Evolutionary conservation across 352 stramenopile species (phyloP), one percentile per base, ranked within the genome.

Genomic region (Globisporangium recalcitrans): DNA sequence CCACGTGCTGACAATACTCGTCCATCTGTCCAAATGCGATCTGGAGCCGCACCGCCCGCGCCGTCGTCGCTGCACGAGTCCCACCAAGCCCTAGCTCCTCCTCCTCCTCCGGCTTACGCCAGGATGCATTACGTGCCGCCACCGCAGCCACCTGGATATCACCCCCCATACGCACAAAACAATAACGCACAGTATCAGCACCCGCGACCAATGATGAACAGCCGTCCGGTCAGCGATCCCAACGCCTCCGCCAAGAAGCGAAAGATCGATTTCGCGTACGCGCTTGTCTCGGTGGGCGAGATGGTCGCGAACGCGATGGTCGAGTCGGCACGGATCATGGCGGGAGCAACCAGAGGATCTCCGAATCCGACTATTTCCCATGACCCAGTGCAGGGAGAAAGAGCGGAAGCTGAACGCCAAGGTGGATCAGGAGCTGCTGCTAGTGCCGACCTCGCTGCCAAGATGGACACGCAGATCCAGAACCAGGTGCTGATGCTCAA

Each of bases 271-370:
- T 3, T 63, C 4, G 46, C 58, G 8, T 48, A 63, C 9, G 58
- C 58, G 13, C 13, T 63, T 32, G 46, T 63, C 21, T n/a, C 32
- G 1, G 58, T 29, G 7, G 47, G 44, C 16, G 24, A 57, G 6
- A n/a, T 31, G 47, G 49, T 63, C 32, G 58, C 58, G 22, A 36
- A n/a, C 3, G 58, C 58, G 13, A 31, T 63, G 21, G 14, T 63
- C 10, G 58, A 57, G 47, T 56, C 58, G 1, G 58, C 58, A 42
- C 16, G 34, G 46, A 55, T 63, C 9, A 19, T 63, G 13, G 32
- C 57, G 2, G 24, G 47, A 13, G 14, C 5, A n/a, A 4, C 14
- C 36, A 42, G 36, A 42, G 14, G 36, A n/a, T n/a, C n/a, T 4
- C 3, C 6, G 4, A 42, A 8, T n/a, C 16, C 16, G 11, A 8